These are phyloP conservation scores for Hymenotorrendiella dingleyae DNA, from an alignment of 2,329 filamentous ascomycete species.

Conservation along the genomic window DNA sequence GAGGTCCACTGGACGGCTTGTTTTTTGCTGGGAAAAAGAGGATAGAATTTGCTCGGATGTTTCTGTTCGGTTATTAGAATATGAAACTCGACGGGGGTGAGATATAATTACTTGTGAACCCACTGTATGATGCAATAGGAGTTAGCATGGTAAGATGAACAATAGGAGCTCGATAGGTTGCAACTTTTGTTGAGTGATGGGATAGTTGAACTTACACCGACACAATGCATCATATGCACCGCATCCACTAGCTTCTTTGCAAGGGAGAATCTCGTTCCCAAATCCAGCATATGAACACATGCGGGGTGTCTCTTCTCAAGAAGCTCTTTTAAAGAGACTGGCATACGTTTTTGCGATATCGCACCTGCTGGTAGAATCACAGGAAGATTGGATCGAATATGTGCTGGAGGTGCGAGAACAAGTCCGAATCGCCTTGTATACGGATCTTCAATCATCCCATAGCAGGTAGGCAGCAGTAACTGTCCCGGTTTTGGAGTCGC, in stretches of 20 bases:
- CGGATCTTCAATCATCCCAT: slow-evolving; percentile 24
- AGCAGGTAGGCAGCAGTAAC: slow-evolving; percentile 22
- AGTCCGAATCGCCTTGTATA: slow-evolving; percentile 18
- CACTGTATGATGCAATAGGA: slow-evolving; percentile 33
- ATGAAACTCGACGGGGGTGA: neutral
- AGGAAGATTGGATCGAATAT: slow-evolving; percentile 21
- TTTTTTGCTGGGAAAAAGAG: slow-evolving; percentile 39
- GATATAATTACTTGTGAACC: slow-evolving; percentile 39
- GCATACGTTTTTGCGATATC: slow-evolving; percentile 24
- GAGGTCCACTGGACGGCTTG: slow-evolving; percentile 25
- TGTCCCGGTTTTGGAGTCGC: slow-evolving; percentile 22
- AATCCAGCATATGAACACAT: slow-evolving; percentile 31
- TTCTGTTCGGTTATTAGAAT: slow-evolving; percentile 10
- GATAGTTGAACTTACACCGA: slow-evolving; percentile 32
- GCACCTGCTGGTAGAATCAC: slow-evolving; percentile 21
- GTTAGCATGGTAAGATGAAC: no score
- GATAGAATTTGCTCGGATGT: slow-evolving; percentile 34
- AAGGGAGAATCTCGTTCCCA: slow-evolving; percentile 38
- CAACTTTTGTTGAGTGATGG: no score
- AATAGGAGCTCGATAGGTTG: no score
- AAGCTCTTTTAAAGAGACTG: slow-evolving; percentile 19
- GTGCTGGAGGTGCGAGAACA: slow-evolving; percentile 23
- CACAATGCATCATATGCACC: slow-evolving; percentile 44
- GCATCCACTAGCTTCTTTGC: slow-evolving; percentile 39
- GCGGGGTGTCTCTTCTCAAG: slow-evolving; percentile 21